Base-by-base conservation (phyloP, 2,329 filamentous ascomycete species). In the Zymoseptoria pseudotritici region DNA sequence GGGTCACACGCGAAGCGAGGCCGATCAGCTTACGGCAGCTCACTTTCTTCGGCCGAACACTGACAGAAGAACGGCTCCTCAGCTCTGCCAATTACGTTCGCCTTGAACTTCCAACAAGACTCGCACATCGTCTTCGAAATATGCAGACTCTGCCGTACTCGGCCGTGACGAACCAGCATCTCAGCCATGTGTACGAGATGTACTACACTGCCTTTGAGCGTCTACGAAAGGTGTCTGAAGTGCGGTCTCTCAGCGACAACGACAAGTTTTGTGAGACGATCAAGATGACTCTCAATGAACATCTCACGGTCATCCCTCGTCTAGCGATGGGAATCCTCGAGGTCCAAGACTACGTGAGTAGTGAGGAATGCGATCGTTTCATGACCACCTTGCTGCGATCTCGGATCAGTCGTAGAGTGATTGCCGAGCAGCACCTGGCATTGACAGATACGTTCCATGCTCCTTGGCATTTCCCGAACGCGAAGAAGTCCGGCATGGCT, bases 71-170 rank as follows among this genome's bases (percentile, higher is more conserved):
- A 56, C 87, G 95, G 60, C 82, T 99, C 63, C 84, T 99, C 67
- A 92, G 90, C 77, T 97, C 92, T 51, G 94, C 94, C 63, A 99
- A 99, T 77, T 99, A 99, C 79, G 92, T 97, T 56, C 89, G 94
- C 60, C 91, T 91, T 4, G 94, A 99, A 78, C 83, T 99, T 56
- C 93, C 93, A 6, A 94, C 89, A 6, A 84, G 89, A 67, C 85
- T 97, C 66, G 91, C 93, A 19, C 94, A 99, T 76, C 89, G 94
- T 36, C 86, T 99, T 64, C 90, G 95, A 61, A 93, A 99, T 73
- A 97, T 99, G 84, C 94, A 99, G 75, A 92, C 90, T 64, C 81
- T 99, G 50, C 94, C 94, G 19, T 99, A 96, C 72, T 90, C 94
- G 46, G 93, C 97, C 58, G 90, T 97, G 54, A 92, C 90, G n/a